Base-by-base conservation (phyloP, 768 basidiomycete genomes). In the Boletus vermiculosoides region DNA sequence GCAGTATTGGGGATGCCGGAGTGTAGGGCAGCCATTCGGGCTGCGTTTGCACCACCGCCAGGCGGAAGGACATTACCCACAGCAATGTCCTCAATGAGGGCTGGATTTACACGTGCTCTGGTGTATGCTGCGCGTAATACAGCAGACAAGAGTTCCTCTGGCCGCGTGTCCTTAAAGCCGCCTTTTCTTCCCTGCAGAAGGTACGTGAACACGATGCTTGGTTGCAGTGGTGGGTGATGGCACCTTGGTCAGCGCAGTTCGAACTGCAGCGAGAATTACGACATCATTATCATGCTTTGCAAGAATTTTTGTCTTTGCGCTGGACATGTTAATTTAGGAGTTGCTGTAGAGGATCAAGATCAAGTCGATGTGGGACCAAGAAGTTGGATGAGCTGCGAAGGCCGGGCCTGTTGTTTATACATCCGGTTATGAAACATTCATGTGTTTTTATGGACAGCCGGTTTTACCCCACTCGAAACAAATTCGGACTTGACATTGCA, bases 171-270 rank as follows among this genome's bases (percentile, higher is more conserved):
- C 73, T 93, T 93, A 82, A 94, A 94, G 15, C 88, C 90, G 53
- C 94, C 94, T 67, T 93, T 94, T 68, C 80, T 85, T 25, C 83
- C 84, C 90, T 92, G 61, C 20, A 62, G 47, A 16, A 55, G 57
- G 47, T 30, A 44, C 47, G 45, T 50, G 50, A 63, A 49, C 30
- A 31, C 18, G 30, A 34, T n/a, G 23, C 18, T 31, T 45, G 37
- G 50, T 8, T 40, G 33, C 34, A 55, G 39, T 30, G 42, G 46
- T 20, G 41, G 31, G 4, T 40, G 33, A 41, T 44, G 10, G 52
- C 34, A 91, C 93, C 82, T 94, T 96, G 31, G 95, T 97, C 57
- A 96, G 80, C 25, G 97, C 92, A 45, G 94, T 93, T 60, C 97
- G 86, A 47, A 92, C 83, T 22, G 95, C 94, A 12, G 85, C 77